Conservation (phyloP, 345 rosid genomes). For the Ceriops tagal region DNA sequence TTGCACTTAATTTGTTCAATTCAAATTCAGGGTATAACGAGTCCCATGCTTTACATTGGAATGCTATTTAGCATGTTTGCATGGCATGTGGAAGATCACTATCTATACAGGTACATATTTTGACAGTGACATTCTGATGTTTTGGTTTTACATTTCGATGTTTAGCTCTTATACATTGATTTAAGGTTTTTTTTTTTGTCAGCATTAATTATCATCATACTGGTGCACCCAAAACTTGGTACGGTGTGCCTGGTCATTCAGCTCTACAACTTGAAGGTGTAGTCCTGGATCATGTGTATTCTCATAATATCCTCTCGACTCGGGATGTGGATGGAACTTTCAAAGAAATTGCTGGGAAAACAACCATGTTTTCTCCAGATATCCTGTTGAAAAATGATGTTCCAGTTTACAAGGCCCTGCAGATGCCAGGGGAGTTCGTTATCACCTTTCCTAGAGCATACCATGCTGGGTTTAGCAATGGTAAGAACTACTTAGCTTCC, state of each 20-base stretch:
- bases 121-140: background rate
- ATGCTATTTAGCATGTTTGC: conserved; percentile 15
- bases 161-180: background rate
- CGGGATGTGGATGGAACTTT: conserved; percentile 6
- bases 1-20: background rate
- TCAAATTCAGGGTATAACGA: conserved; percentile 7
- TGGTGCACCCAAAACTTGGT: conserved; percentile 17
- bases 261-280: conserved; percentile 13
- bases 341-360: background rate
- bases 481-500: conserved; percentile 33
- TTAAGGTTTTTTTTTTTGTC: background rate
- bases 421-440: conserved; percentile 57
- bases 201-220: conserved; percentile 12
- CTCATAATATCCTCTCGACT: background rate
- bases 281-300: conserved; percentile 5
- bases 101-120: background rate
- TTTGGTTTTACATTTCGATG: background rate
- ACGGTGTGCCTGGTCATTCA: conserved; percentile 8
- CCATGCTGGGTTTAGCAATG: conserved; percentile 99
- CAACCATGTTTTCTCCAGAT: conserved; percentile 1
- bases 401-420: conserved; percentile 17
- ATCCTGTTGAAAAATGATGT: conserved; percentile 8
- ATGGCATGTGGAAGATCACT: conserved; percentile 17
- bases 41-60: conserved; percentile 13
- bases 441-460: conserved; percentile 98